These are phyloP conservation scores for Colletotrichum endophyticum DNA, from an alignment of 2,329 filamentous ascomycete genomes.

Conservation along the genomic window DNA sequence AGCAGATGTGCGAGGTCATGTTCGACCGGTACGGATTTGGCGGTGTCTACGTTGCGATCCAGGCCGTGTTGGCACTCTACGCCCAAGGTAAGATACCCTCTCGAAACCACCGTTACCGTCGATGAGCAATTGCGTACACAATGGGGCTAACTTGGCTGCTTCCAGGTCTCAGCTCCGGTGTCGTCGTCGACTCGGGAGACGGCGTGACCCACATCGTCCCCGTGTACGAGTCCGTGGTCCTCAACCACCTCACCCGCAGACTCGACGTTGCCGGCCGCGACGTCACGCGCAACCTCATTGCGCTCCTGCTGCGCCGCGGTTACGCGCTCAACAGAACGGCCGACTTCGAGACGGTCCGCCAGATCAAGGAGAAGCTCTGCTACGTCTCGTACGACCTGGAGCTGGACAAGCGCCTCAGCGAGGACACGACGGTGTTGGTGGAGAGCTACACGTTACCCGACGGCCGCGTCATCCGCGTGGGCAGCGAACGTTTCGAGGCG, in stretches of 20 bases:
- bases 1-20: slow-evolving; percentile 99
- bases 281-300: slow-evolving; percentile 97
- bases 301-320: slow-evolving; percentile 87
- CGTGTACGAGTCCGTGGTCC: slow-evolving; percentile 96
- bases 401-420: slow-evolving; percentile 92
- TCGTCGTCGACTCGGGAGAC: slow-evolving; percentile 98
- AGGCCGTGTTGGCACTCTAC: slow-evolving; percentile 94
- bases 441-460: slow-evolving; percentile 98
- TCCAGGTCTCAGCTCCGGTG: slow-evolving; percentile 82
- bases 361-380: slow-evolving; percentile 99
- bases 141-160: background rate
- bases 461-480: slow-evolving; percentile 93
- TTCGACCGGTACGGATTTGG: slow-evolving; percentile 97
- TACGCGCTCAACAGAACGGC: slow-evolving; percentile 98
- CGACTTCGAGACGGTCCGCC: slow-evolving; percentile 97
- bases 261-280: slow-evolving; percentile 96
- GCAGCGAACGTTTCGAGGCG: slow-evolving; percentile 96
- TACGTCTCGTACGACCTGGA: slow-evolving; percentile 99
- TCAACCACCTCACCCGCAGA: slow-evolving; percentile 94
- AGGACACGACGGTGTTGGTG: slow-evolving; percentile 96
- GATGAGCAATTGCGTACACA: background rate
- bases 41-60: slow-evolving; percentile 96
- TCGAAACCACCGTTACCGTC: background rate
- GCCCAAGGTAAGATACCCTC: slow-evolving; percentile 74
- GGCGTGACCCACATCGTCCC: slow-evolving; percentile 99